phyloP scores from a whole-genome alignment of 768 basidiomycete genomes.

The Kwoniella newhampshirensis region DNA sequence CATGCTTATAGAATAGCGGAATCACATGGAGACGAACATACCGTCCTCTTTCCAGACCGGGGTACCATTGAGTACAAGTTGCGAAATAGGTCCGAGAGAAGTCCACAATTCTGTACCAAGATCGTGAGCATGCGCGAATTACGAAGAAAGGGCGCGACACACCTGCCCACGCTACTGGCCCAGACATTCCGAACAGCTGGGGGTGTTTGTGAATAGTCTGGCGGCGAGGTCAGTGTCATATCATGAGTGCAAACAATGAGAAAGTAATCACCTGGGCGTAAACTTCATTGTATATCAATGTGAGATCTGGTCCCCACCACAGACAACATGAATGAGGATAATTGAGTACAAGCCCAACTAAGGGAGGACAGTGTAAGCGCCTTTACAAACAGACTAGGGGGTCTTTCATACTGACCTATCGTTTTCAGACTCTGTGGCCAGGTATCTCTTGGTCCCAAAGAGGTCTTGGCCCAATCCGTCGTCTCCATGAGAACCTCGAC shows the following conservation, averaged over 20 bases:
- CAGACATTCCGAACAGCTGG: constrained; percentile 47
- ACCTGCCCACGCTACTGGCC: constrained; percentile 45
- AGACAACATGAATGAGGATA: constrained; percentile 47
- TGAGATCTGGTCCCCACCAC: constrained; percentile 51
- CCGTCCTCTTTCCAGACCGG: constrained; percentile 47
- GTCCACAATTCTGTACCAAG: constrained; percentile 39
- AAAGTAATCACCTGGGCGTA: constrained; percentile 36
- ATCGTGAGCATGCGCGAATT: background rate
- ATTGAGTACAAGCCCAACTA: constrained; percentile 22
- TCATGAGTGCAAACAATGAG: too few relatives aligned
- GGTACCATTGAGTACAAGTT: constrained; percentile 43
- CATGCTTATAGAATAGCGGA: too few relatives aligned
- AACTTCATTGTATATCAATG: constrained; percentile 47
- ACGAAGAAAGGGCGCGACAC: constrained; percentile 1
- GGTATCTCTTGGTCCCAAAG: constrained; percentile 35
- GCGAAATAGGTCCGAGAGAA: constrained; percentile 41
- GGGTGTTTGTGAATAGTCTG: constrained; percentile 48
- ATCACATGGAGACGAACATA: background rate
- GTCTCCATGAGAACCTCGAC: constrained; percentile 38
- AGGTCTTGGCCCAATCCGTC: constrained; percentile 48
- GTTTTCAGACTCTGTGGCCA: constrained; percentile 50
- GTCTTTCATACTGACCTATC: constrained; percentile 34
- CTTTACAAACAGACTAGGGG: too few relatives aligned
- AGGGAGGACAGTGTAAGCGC: too few relatives aligned
- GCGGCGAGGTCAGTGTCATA: background rate